Evolutionary conservation across 805 yeast genomes (phyloP).

Genomic region (Wickerhamiella vanderwaltii): DNA sequence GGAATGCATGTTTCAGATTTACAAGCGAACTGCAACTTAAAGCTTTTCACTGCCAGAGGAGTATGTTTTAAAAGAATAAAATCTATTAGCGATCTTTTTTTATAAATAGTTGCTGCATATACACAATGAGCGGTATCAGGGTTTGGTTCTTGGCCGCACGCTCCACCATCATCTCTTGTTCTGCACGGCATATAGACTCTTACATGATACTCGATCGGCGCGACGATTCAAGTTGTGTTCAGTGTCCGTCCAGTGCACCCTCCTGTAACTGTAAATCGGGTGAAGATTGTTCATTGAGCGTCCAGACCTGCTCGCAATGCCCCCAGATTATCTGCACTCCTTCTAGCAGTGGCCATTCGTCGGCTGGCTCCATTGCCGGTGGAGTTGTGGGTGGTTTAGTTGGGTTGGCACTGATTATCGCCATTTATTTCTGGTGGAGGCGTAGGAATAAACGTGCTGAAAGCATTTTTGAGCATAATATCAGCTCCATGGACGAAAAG

Average conservation of each 20-base stretch:
- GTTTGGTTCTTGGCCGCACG: too few species aligned
- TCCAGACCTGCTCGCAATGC: slow-evolving; percentile 47
- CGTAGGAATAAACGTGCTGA: slow-evolving; percentile 3
- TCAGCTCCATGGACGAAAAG: slow-evolving; percentile 5
- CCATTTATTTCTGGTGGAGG: slow-evolving; percentile 25
- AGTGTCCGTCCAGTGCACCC: slow-evolving; percentile 23
- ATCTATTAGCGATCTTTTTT: too few species aligned
- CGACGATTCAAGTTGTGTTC: slow-evolving; percentile 21
- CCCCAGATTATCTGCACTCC: slow-evolving; percentile 40
- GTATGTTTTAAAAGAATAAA: too few species aligned
- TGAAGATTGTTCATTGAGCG: slow-evolving; percentile 43
- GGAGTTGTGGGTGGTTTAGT: slow-evolving; percentile 57
- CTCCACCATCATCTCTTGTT: too few species aligned
- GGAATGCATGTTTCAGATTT: too few species aligned
- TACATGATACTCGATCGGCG: slow-evolving; percentile 7
- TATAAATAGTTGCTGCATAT: too few species aligned
- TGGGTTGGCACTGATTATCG: slow-evolving; percentile 32
- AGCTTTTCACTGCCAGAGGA: too few species aligned
- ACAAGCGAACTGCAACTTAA: too few species aligned
- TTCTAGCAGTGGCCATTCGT: slow-evolving; percentile 7
- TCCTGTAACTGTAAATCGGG: slow-evolving; percentile 35
- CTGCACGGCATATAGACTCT: too few species aligned
- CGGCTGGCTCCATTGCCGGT: slow-evolving; percentile 52
- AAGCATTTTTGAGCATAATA: slow-evolving; percentile 1
- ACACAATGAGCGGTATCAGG: too few species aligned